Percentiles rank a stretch among this genome's conserved stretches.
phyloP scores from a whole-genome alignment of 163 green algal species.

The Prototheca wickerhamii region DNA sequence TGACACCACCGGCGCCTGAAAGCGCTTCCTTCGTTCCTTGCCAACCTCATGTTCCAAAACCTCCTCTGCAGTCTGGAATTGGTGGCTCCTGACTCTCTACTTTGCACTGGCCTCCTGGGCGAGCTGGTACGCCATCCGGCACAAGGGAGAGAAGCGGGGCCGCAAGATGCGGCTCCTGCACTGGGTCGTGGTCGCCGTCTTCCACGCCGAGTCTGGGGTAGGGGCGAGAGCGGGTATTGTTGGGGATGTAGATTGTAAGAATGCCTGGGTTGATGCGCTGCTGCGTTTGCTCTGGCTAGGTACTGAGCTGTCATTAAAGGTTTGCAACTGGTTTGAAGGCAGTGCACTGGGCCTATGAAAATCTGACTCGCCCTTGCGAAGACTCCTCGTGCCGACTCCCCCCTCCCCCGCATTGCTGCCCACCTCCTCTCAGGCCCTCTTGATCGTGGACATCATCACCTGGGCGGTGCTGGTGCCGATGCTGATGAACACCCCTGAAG shows the following conservation, averaged over 20 bases:
- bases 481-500: constrained; percentile 7
- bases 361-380: neutral
- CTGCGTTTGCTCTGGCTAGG: neutral
- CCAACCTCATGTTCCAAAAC: too few relatives aligned
- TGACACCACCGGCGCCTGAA: neutral
- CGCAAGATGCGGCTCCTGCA: neutral
- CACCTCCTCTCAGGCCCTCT: neutral
- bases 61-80: constrained; percentile 17
- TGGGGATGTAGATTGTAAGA: neutral
- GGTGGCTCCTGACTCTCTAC: constrained; percentile 22
- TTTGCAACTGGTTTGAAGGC: too few relatives aligned
- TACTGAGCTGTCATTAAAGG: too few relatives aligned
- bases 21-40: too few relatives aligned
- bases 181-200: neutral
- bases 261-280: neutral
- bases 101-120: constrained; percentile 5
- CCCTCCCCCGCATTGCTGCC: neutral
- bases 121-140: neutral
- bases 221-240: neutral
- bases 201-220: constrained; percentile 3
- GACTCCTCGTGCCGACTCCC: neutral
- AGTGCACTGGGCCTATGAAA: too few relatives aligned
- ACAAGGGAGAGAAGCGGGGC: neutral
- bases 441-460: constrained; percentile 19
- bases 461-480: constrained; percentile 31